Evolutionary conservation across 306 rosid genomes (phyloP).

Genomic region (Abrus precatorius): DNA sequence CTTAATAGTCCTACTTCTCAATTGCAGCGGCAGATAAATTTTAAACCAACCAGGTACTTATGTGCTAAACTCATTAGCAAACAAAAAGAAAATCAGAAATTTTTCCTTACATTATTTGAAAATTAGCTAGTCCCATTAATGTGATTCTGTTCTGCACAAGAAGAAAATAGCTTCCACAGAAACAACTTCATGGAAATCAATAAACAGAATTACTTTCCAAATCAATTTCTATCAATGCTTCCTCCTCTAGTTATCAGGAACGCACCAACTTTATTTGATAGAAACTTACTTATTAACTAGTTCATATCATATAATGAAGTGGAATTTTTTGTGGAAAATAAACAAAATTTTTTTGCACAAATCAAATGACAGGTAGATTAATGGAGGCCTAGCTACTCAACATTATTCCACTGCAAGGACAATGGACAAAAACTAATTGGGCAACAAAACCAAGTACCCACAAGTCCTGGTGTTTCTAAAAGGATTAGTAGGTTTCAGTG

Average conservation of each 20-base stretch:
- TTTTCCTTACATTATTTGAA: not conserved
- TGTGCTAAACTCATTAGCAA: not conserved
- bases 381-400: not conserved
- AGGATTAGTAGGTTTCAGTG: not conserved
- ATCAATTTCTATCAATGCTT: not conserved
- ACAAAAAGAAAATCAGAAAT: not conserved
- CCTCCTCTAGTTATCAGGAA: not conserved
- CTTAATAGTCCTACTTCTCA: not conserved
- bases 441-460: constrained; percentile 10
- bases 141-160: not conserved
- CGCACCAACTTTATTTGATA: not conserved
- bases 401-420: not conserved
- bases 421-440: not conserved
- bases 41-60: not conserved
- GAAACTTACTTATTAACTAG: not conserved
- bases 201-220: not conserved
- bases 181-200: constrained; percentile 10
- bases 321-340: not conserved
- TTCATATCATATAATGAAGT: not conserved
- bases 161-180: not conserved
- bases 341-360: not conserved
- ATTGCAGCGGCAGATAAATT: not conserved
- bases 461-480: constrained; percentile 3
- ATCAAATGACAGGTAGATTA: not conserved
- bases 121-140: not conserved